phyloP scores from a whole-genome alignment of 352 stramenopile species.

The Globisporangium nodosum region DNA sequence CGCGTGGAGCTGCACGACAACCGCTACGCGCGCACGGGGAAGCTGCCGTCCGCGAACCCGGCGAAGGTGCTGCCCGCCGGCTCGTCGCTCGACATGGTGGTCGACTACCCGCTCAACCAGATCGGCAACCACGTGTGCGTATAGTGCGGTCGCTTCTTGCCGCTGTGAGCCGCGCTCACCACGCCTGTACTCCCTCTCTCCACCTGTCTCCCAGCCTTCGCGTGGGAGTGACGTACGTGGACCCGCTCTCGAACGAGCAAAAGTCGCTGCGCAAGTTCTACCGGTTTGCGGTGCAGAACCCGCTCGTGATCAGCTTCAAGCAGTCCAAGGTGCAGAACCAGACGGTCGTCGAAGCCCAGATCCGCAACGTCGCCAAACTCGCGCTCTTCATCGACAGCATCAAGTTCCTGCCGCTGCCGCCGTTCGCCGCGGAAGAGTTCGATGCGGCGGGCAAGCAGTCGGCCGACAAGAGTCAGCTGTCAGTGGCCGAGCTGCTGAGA shows the following conservation, averaged over 20 bases:
- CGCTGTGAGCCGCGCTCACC: too few species aligned
- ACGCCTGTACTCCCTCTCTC: too few species aligned
- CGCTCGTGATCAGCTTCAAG: conserved; percentile 83
- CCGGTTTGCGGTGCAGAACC: conserved; percentile 87
- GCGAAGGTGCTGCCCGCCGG: conserved; percentile 55
- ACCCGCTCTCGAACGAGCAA: conserved; percentile 66
- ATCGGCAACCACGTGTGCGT: conserved; percentile 79
- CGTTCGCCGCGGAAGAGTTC: conserved; percentile 44
- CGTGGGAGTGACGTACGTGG: conserved; percentile 71
- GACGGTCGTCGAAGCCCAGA: conserved; percentile 71
- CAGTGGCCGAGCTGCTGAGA: conserved; percentile 22
- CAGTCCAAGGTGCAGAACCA: conserved; percentile 47
- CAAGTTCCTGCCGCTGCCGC: conserved; percentile 55
- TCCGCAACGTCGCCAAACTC: conserved; percentile 79
- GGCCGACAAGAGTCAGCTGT: background rate
- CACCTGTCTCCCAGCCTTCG: conserved; percentile 30
- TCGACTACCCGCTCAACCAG: conserved; percentile 88
- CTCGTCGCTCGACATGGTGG: conserved; percentile 88
- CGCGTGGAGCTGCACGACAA: conserved; percentile 78
- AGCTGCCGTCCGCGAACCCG: conserved; percentile 71
- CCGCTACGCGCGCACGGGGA: conserved; percentile 58
- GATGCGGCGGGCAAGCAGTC: conserved; percentile 21
- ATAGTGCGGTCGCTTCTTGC: too few species aligned
- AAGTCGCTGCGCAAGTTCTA: conserved; percentile 92
- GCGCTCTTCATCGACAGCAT: conserved; percentile 80